Percentiles rank a stretch among this genome's conserved stretches.
These are phyloP conservation scores for Glycine tomentella DNA, from an alignment of 306 rosid species.

Conservation along the genomic window DNA sequence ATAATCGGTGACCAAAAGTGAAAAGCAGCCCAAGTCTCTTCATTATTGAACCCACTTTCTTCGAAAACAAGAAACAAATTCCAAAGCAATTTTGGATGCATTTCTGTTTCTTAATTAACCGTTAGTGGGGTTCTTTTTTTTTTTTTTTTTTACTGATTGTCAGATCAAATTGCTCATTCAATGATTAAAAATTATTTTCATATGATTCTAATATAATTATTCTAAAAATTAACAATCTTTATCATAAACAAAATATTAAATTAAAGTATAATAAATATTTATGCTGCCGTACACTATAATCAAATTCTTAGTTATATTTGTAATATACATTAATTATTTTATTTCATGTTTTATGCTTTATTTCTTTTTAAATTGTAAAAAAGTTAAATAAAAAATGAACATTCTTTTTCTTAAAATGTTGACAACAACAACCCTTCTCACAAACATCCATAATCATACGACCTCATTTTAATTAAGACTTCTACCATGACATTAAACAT, in stretches of 20 bases:
- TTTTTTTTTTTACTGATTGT: background rate
- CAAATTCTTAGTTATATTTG: background rate
- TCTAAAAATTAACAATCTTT: background rate
- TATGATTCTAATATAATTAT: background rate
- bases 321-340: background rate
- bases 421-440: background rate
- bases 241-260: background rate
- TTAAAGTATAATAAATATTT: background rate
- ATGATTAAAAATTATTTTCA: background rate
- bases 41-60: background rate
- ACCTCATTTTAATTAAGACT: no score
- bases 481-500: no score
- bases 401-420: background rate
- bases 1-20: background rate
- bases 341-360: background rate
- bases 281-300: background rate
- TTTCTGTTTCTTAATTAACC: background rate
- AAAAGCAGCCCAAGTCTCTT: background rate
- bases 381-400: no score
- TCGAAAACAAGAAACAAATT: background rate
- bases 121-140: no score
- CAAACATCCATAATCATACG: no score
- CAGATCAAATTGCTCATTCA: background rate
- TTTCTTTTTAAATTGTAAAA: background rate
- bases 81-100: conserved; percentile 13